A percentile compares a stretch with the other conserved stretches of the same genome.
Conservation (phyloP, 805 yeast species). For the Starmerella riodocensis region DNA sequence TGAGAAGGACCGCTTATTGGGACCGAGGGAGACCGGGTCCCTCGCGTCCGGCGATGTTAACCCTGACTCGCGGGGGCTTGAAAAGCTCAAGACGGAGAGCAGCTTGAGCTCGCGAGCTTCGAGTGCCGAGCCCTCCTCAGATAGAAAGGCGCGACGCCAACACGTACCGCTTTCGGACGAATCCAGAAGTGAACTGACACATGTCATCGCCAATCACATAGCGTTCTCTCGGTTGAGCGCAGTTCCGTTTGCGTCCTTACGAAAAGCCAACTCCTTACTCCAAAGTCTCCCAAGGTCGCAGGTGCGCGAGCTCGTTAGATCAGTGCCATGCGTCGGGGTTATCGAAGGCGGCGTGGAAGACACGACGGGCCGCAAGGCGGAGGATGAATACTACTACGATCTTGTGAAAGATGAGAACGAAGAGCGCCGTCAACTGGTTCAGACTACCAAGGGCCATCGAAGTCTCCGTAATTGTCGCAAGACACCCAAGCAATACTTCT, state of each 20-base stretch:
- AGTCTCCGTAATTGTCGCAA: conserved; percentile 82
- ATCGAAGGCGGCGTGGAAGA: conserved; percentile 84
- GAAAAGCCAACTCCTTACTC: conserved; percentile 46
- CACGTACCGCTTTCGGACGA: conserved; percentile 4
- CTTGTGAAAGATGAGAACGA: conserved; percentile 67
- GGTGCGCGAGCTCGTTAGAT: conserved; percentile 28
- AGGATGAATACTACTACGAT: conserved; percentile 84
- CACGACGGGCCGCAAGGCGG: conserved; percentile 89
- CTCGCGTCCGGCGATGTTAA: too few species aligned
- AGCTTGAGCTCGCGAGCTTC: conserved; percentile 1
- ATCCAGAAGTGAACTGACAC: conserved; percentile 31
- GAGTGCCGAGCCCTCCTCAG: conserved; percentile 8
- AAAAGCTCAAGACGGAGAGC: background rate
- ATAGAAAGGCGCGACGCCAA: conserved; percentile 7
- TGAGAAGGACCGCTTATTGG: background rate
- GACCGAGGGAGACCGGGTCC: background rate
- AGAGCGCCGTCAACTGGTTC: conserved; percentile 57
- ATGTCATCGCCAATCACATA: conserved; percentile 64
- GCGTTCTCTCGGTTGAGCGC: conserved; percentile 83
- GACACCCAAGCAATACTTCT: conserved; percentile 79
- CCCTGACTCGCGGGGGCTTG: background rate
- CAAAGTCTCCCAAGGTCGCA: conserved; percentile 30
- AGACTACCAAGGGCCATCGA: conserved; percentile 62
- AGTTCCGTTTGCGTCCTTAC: conserved; percentile 66
- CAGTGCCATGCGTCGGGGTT: conserved; percentile 60